These are phyloP conservation scores for Metschnikowia reukaufii DNA, from an alignment of 805 yeast genomes.

Conservation along the genomic window DNA sequence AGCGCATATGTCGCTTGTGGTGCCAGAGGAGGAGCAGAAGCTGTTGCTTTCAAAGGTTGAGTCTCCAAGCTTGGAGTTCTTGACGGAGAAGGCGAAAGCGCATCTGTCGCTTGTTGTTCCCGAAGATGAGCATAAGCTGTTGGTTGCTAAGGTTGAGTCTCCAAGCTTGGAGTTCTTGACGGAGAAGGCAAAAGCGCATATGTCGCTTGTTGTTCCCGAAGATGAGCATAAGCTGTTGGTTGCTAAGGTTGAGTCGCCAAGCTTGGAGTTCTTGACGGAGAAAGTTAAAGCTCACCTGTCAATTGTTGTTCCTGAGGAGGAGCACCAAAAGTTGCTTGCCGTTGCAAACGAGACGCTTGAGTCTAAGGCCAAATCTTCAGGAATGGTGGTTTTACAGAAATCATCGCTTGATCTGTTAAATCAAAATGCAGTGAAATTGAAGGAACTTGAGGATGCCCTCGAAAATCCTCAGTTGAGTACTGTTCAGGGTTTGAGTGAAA, in stretches of 20 bases:
- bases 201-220: constrained; percentile 3
- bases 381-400: constrained; percentile 18
- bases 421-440: constrained; percentile 9
- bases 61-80: constrained; percentile 8
- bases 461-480: constrained; percentile 13
- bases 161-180: constrained; percentile 8
- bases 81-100: background rate
- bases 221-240: constrained; percentile 11
- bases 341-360: constrained; percentile 12
- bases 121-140: constrained; percentile 3
- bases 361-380: constrained; percentile 20
- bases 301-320: constrained; percentile 13
- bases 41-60: constrained; percentile 12
- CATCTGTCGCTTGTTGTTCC: background rate
- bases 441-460: constrained; percentile 3
- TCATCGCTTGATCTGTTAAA: constrained; percentile 20
- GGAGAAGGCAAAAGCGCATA: background rate
- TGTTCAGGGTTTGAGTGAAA: constrained; percentile 10
- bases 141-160: constrained; percentile 7
- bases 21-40: background rate
- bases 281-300: constrained; percentile 12
- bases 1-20: too few relatives aligned
- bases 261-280: constrained; percentile 8
- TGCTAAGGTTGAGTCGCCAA: constrained; percentile 7
- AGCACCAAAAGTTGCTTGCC: constrained; percentile 13